Evolutionary conservation across 306 rosid genomes (phyloP), one percentile per base, ranked within the genome.

Genomic region (Cucurbita moschata): DNA sequence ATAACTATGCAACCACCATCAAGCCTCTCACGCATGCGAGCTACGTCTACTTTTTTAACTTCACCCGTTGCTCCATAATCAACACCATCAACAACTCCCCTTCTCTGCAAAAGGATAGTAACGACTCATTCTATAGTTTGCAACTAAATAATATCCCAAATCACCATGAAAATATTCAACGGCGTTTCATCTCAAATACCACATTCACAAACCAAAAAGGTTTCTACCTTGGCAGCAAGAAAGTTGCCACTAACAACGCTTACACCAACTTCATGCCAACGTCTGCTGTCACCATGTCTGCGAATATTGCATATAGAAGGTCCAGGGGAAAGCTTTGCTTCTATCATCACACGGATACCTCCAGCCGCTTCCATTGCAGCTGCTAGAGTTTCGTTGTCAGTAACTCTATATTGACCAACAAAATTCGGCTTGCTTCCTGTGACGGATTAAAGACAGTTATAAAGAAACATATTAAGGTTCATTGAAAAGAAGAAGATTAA

Each of bases 1-100:
- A 94, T 80, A 80, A 94, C 97, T 62, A 91, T 79, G 85, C 92
- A 94, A 65, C 96, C 99, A 77, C 86, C 91, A 83, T 94, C 92
- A 76, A 94, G 99, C 81, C 97, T 89, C 88, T 94, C 95, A 42
- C 92, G 88, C 96, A 94, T 89, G 59, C 97, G 92, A 65, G 79
- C 61, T 57, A 84, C 90, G 26, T 91, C 96, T 37, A 94, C 90
- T 77, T 86, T 94, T 84, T 94, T 94, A 78, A 94, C 91, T 82
- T 94, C 97, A 76, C 99, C 99, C n/a, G 99, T 94, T 77, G 91
- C 84, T 67, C 99, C 97, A 82, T 84, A 94, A 83, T 94, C 99
- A 72, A 91, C 83, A 76, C 99, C 97, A 13, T 80, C 85, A 73
- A 89, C 86, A 59, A 94, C 97, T 77, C 99, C 99, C 80, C 86